A percentile compares a stretch with the other conserved stretches of the same genome.
These are phyloP conservation scores for Chamaecrista fasciculata DNA, from an alignment of 306 rosid species.

Conservation along the genomic window DNA sequence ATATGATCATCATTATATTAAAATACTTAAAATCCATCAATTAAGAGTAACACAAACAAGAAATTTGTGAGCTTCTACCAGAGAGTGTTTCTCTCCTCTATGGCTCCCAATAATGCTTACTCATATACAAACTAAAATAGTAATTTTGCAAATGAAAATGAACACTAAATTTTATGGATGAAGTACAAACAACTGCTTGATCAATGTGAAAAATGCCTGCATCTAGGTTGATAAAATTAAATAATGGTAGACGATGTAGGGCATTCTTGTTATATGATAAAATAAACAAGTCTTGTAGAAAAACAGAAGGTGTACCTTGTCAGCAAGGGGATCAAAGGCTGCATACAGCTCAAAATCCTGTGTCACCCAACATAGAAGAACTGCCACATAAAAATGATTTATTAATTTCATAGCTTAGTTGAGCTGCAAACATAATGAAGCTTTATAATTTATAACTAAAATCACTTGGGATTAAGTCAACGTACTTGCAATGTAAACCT, in stretches of 20 bases:
- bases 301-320: slow-evolving; percentile 58
- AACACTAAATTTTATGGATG: not conserved
- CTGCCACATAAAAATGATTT: slow-evolving; percentile 45
- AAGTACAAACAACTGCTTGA: no score
- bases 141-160: not conserved
- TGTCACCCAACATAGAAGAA: slow-evolving; percentile 96
- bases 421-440: slow-evolving; percentile 18
- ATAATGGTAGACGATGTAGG: not conserved
- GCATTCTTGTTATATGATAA: not conserved
- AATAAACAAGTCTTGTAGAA: slow-evolving; percentile 6
- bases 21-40: slow-evolving; percentile 27
- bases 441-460: slow-evolving; percentile 3
- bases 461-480: not conserved
- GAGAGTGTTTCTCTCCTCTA: not conserved
- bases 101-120: not conserved
- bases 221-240: not conserved
- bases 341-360: slow-evolving; percentile 99
- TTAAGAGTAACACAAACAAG: not conserved
- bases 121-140: not conserved
- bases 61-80: not conserved
- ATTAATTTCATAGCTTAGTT: slow-evolving; percentile 28
- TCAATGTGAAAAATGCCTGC: no score
- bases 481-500: not conserved
- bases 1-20: slow-evolving; percentile 28
- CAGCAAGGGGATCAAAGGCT: slow-evolving; percentile 98